Evolutionary conservation across 805 yeast species (phyloP), one percentile per base, ranked within the genome.

Genomic region (Metschnikowia borealis): DNA sequence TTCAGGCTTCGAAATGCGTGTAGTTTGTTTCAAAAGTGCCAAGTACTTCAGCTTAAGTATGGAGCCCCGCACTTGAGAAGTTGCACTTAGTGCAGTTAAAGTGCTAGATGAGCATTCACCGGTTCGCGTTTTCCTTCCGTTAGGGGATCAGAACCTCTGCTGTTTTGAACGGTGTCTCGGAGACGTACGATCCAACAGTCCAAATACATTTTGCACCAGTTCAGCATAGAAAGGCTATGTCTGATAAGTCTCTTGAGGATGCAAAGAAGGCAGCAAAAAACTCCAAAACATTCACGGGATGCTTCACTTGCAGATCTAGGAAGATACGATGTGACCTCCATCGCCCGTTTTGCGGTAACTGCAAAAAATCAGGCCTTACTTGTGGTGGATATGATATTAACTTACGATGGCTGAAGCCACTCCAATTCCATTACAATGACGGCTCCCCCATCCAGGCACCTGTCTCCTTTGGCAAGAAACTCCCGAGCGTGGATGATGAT

Each of bases 321-420:
- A 87, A 89, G 65, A 84, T 89, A 44, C 83, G 87, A 51, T 90
- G 97, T 66, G 96, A 89, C 63, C 70, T 86, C 49, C 71, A 75
- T 14, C 78, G 76, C 55, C 97, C 97, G 0, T 63, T 69, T 13
- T 90, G 97, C 66, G 62, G 66, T n/a, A 76, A 87, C 50, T 90
- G 97, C 65, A 71, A 72, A 38, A 83, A 82, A 59, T 77, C 88
- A 0, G 83, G 85, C 0, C 63, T 87, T 26, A 70, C 73, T 3
- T 90, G 97, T 61, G 89, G 85, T 29, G 97, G 96, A 0, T 90
- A 89, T 61, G 87, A 82, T 53, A 84, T 90, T 50, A 87, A 85
- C 57, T 77, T 90, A 31, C 71, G 90, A 52, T 90, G 96, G 96
- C 75, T 79, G n/a, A 68, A 66, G 13, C 87, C 88, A 0, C 54